Evolutionary conservation across 129 eudicot species (phyloP), one percentile per base, ranked within the genome.

Genomic region (Flaveria brownii): DNA sequence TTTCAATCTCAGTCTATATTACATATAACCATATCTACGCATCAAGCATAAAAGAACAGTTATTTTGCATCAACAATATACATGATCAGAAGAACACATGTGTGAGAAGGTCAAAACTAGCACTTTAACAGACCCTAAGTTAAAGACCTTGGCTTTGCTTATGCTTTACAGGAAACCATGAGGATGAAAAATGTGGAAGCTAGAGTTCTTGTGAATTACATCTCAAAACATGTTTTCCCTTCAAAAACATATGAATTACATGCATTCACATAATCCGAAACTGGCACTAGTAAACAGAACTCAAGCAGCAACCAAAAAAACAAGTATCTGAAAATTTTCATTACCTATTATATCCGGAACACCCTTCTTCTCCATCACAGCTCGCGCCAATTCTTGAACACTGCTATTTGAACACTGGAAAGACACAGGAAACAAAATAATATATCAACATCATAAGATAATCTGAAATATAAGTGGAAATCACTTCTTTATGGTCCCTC

Each of bases 341-440:
- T 50, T 84, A 90, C 98, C 98, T 55, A 94, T 87, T 46, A 94
- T 91, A 83, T 94, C 97, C 17, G 98, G 98, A 72, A 91, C 87
- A 20, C 84, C 82, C 77, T 91, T 91, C 90, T 91, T 91, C 67
- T 91, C 98, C 87, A 94, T 85, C 68, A 94, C 87, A 28, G 78
- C 77, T 51, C 85, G 87, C 26, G 98, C 96, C 49, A 94, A 72
- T 78, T 88, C 97, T 78, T 89, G 82, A 25, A 94, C 98, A 70
- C 93, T 89, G 81, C 85, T 84, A 76, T 94, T 80, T 9, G 89
- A 88, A 75, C 90, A 85, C 97, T 94, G 57, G 49, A 70, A 25
- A 68, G 0, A 60, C 65, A 60, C 52, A 33, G 4, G 2, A 63
- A 67, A 73, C 56, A 50, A 47, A 26, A 71, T 70, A 28, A 57